Conservation (phyloP, 1,284 basidiomycete species). For the Ceratobasidium papillatum region DNA sequence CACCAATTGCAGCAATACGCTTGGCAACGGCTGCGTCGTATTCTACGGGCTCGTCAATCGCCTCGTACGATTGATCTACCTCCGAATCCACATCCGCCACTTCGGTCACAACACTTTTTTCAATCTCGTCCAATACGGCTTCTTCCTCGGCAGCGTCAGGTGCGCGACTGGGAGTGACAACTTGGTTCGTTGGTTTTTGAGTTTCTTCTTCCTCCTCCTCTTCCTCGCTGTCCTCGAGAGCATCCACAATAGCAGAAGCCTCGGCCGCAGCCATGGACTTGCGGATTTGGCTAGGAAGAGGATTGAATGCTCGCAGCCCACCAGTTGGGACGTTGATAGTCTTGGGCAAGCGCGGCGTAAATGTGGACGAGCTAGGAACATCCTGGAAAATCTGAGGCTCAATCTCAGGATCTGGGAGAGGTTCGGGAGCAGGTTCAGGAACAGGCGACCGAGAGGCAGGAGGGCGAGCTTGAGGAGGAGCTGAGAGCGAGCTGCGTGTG, state of each 20-base stretch:
- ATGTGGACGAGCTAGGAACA: constrained; percentile 40
- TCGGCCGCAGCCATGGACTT: constrained; percentile 32
- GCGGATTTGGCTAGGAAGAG: constrained; percentile 26
- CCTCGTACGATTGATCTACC: constrained; percentile 52
- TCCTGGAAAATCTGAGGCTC: constrained; percentile 56
- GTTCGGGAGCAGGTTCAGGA: constrained; percentile 4
- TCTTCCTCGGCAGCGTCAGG: constrained; percentile 20
- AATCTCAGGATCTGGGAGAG: constrained; percentile 1
- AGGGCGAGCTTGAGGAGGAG: constrained; percentile 23
- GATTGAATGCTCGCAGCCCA: constrained; percentile 9
- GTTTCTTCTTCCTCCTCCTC: constrained; percentile 45
- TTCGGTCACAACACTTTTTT: constrained; percentile 48
- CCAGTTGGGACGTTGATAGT: constrained; percentile 23
- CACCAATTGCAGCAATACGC: constrained; percentile 45
- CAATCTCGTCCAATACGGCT: constrained; percentile 37
- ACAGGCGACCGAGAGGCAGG: neutral
- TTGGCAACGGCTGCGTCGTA: constrained; percentile 45
- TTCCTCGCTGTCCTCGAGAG: constrained; percentile 20
- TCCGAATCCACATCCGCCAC: constrained; percentile 50
- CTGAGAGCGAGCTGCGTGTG: constrained; percentile 37
- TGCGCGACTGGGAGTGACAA: neutral
- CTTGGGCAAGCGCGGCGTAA: constrained; percentile 39
- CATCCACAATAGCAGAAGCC: constrained; percentile 13
- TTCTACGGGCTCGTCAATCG: constrained; percentile 50
- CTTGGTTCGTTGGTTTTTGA: constrained; percentile 48